Evolutionary conservation across 129 eudicot species (phyloP).

Genomic region (Mikania micrantha): DNA sequence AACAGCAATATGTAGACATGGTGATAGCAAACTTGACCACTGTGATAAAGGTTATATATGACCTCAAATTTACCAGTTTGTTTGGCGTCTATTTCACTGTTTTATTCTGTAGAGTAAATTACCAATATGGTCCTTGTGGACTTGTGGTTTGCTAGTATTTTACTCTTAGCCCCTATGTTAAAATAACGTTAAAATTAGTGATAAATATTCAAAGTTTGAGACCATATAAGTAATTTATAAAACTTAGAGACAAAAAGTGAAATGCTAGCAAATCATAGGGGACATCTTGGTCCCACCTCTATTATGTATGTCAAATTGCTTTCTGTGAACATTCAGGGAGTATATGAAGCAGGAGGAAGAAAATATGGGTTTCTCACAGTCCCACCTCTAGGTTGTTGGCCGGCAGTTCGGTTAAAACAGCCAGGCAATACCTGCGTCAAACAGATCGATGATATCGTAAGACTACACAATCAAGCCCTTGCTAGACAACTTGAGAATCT

Average conservation of each 20-base stretch:
- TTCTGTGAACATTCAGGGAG: slow-evolving; percentile 29
- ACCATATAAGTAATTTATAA: no score
- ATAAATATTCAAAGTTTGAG: no score
- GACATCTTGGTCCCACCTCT: not conserved
- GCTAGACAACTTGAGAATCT: not conserved
- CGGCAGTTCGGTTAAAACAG: slow-evolving; percentile 14
- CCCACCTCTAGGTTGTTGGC: slow-evolving; percentile 46
- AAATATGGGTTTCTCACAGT: slow-evolving; percentile 35
- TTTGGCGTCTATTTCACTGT: no score
- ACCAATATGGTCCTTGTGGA: no score
- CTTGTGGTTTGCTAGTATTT: no score
- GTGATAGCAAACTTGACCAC: slow-evolving; percentile 38
- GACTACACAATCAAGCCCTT: slow-evolving; percentile 26
- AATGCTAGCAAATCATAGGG: no score
- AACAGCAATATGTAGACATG: slow-evolving; percentile 31
- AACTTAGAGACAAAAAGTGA: no score
- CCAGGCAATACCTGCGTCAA: slow-evolving; percentile 22
- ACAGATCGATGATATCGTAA: slow-evolving; percentile 20
- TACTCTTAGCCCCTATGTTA: no score
- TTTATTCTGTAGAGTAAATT: no score
- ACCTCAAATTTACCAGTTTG: no score
- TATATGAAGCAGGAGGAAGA: slow-evolving; percentile 45
- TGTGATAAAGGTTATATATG: slow-evolving; percentile 21
- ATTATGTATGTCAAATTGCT: not conserved
- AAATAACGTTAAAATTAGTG: no score